Evolutionary conservation across 2,329 filamentous ascomycete genomes (phyloP), one percentile per base, ranked within the genome.

Genomic region (Coniella lustricola): DNA sequence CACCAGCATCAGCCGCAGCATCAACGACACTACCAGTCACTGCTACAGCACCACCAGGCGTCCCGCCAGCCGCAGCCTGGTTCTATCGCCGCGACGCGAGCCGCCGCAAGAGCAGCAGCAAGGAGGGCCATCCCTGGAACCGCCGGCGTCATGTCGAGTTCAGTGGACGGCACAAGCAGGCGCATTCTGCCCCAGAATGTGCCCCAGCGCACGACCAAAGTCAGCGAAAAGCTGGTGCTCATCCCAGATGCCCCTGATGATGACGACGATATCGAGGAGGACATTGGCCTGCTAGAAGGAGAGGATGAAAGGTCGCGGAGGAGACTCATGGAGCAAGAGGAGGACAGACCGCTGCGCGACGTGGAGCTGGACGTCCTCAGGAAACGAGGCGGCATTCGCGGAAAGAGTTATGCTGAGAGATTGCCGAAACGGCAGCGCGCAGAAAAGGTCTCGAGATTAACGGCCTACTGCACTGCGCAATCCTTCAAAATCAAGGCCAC

Each of bases 181-280:
- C 55, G 49, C 61, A 47, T 53, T 3, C 76, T 75, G 53, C 69
- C 72, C 58, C 75, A 80, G 48, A 76, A 73, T 38, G 69, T 96
- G 56, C 93, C 91, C 0, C 85, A 88, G 5, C 80, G 93, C 46
- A 94, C 90, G 33, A 94, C 89, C 22, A 96, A 97, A 66, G 85
- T 95, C 55, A 95, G 88, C 65, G 89, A 97, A 71, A 97, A 97
- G 68, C 75, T 98, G n/a, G 93, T 98, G 0, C 73, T 97, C 32
- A 76, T 98, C 13, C 93, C 93, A 1, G 91, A 96, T 62, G 85
- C 90, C 1, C 74, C 74, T 3, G 77, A 77, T 14, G 74, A 74
- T 22, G 75, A 78, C 46, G 71, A 71, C 45, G 72, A 76, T 47
- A 64, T 71, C 45, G 66, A 71, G 2, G 73, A 74, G 3, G 46